Conservation (phyloP, 371 early-diverging fungal species). For the Encephalitozoon intestinalis region DNA sequence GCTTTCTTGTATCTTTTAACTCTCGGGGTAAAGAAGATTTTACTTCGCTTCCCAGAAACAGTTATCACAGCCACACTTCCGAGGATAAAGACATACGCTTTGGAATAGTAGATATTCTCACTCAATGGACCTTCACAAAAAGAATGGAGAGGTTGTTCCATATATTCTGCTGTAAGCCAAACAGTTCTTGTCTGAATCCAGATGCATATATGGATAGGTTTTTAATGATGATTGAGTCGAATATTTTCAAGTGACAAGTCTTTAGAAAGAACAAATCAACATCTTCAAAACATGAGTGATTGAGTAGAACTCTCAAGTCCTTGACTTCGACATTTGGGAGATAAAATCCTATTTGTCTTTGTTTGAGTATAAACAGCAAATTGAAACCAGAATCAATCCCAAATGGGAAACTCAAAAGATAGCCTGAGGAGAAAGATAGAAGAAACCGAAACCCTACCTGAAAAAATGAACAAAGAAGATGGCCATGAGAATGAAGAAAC, state of each 20-base stretch:
- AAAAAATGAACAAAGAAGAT: neutral
- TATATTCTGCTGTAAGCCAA: slow-evolving; percentile 31
- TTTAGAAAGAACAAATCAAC: neutral
- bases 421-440: neutral
- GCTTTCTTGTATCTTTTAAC: slow-evolving; percentile 25
- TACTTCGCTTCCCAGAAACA: neutral
- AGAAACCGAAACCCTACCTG: neutral
- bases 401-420: neutral
- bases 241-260: neutral
- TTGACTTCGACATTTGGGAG: neutral
- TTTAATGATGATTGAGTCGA: slow-evolving; percentile 14
- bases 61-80: neutral
- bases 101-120: slow-evolving; percentile 56
- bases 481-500: neutral
- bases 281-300: no score
- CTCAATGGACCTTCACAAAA: slow-evolving; percentile 31
- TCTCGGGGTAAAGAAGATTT: neutral
- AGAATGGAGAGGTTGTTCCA: slow-evolving; percentile 30
- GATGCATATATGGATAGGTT: slow-evolving; percentile 42
- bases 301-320: neutral
- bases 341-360: neutral
- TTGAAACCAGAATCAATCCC: neutral
- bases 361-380: neutral
- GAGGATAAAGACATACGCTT: slow-evolving; percentile 8
- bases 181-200: slow-evolving; percentile 39